phyloP scores from a whole-genome alignment of 1,284 basidiomycete species.

The Sporisorium graminicola region DNA sequence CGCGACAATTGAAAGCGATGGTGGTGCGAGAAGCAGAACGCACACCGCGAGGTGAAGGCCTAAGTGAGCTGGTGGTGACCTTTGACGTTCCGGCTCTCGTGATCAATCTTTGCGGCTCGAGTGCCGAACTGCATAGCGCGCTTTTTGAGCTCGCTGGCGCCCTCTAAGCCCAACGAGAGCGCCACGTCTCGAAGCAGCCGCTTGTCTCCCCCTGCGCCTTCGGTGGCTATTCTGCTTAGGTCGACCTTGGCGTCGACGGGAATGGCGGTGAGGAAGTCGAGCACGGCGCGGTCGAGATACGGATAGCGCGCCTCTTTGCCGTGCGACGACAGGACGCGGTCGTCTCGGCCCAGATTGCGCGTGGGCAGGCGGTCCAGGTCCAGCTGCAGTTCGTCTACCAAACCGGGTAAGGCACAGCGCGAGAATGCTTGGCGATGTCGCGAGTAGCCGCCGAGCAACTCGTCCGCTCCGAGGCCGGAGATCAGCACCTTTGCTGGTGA shows the following conservation, averaged over 20 bases:
- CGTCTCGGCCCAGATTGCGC: constrained; percentile 92
- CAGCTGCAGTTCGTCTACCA: constrained; percentile 89
- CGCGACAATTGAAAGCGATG: no score
- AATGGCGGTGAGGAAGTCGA: constrained; percentile 74
- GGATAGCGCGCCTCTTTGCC: constrained; percentile 80
- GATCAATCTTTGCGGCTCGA: constrained; percentile 88
- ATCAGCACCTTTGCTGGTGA: constrained; percentile 85
- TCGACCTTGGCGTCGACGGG: constrained; percentile 86
- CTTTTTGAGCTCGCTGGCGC: constrained; percentile 81
- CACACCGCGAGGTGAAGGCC: no score
- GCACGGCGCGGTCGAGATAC: constrained; percentile 53
- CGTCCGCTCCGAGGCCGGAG: constrained; percentile 94
- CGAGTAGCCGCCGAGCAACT: constrained; percentile 92
- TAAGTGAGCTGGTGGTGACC: constrained; percentile 59
- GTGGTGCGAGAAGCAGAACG: no score
- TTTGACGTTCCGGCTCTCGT: constrained; percentile 69
- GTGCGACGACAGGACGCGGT: constrained; percentile 87
- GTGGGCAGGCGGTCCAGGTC: constrained; percentile 90
- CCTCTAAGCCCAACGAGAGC: constrained; percentile 32
- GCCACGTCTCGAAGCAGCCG: constrained; percentile 76
- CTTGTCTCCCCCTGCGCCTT: constrained; percentile 82
- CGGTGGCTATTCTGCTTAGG: constrained; percentile 15
- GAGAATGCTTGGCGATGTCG: constrained; percentile 84
- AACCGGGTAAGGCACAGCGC: constrained; percentile 68
- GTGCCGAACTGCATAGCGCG: constrained; percentile 96